phyloP scores from a whole-genome alignment of 441 rosid species.

The Gossypium aridum region DNA sequence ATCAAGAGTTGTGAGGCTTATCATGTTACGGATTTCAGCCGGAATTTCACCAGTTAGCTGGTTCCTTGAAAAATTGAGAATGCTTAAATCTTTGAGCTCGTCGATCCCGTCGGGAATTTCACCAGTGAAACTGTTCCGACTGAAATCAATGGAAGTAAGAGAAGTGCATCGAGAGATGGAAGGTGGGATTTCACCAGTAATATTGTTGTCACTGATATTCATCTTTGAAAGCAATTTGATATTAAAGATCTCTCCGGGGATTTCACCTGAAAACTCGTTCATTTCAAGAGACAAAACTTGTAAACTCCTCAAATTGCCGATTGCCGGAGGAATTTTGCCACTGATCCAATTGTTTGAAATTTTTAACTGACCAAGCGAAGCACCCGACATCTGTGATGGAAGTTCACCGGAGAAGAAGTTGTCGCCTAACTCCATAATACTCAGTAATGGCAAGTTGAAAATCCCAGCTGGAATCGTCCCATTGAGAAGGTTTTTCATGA shows the following conservation, averaged over 20 bases:
- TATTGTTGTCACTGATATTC: conserved; percentile 44
- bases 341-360: conserved; percentile 51
- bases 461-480: conserved; percentile 72
- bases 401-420: conserved; percentile 73
- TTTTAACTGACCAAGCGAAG: conserved; percentile 28
- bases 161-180: conserved; percentile 38
- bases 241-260: conserved; percentile 45
- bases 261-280: conserved; percentile 51
- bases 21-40: conserved; percentile 50
- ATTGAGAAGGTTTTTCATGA: conserved; percentile 42
- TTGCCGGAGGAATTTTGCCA: conserved; percentile 58
- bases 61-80: conserved; percentile 59
- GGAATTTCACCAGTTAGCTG: conserved; percentile 63
- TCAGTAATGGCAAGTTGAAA: conserved; percentile 40
- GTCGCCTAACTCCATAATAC: conserved; percentile 45
- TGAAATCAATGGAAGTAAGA: conserved; percentile 54
- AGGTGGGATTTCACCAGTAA: conserved; percentile 51
- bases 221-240: conserved; percentile 38
- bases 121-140: conserved; percentile 52
- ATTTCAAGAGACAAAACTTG: conserved; percentile 37
- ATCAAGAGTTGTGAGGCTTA: conserved; percentile 67
- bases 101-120: conserved; percentile 46
- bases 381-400: conserved; percentile 55
- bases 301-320: conserved; percentile 39
- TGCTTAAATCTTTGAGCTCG: conserved; percentile 36